Evolutionary conservation across 2,329 filamentous ascomycete genomes (phyloP).

Genomic region (Thelonectria discophora): DNA sequence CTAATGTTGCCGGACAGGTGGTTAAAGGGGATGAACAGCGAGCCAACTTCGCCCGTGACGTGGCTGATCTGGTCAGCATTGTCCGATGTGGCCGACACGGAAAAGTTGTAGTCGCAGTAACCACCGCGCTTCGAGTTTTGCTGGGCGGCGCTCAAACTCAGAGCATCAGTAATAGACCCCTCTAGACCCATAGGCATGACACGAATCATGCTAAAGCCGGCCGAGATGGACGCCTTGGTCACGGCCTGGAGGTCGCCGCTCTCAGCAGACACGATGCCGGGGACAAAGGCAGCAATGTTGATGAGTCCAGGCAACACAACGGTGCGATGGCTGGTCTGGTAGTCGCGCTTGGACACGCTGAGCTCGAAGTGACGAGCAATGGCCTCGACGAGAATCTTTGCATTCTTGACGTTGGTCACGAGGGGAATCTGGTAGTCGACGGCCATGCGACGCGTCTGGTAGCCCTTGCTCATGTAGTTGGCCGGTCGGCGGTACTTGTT

Average conservation of each 20-base stretch:
- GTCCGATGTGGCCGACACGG: slow-evolving; percentile 75
- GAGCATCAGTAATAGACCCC: slow-evolving; percentile 75
- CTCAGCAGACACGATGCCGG: slow-evolving; percentile 70
- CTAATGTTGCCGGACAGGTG: slow-evolving; percentile 83
- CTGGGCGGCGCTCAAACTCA: slow-evolving; percentile 76
- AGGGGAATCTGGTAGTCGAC: slow-evolving; percentile 97
- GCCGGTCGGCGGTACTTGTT: slow-evolving; percentile 96
- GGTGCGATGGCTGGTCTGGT: slow-evolving; percentile 86
- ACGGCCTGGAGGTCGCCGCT: slow-evolving; percentile 75
- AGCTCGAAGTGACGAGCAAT: slow-evolving; percentile 90
- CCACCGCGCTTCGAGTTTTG: slow-evolving; percentile 73
- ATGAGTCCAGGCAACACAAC: slow-evolving; percentile 77
- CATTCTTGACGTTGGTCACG: slow-evolving; percentile 99
- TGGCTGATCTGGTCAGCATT: slow-evolving; percentile 80
- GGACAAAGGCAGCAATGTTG: slow-evolving; percentile 83
- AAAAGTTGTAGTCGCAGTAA: slow-evolving; percentile 83
- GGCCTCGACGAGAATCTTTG: slow-evolving; percentile 95
- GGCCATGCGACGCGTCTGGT: slow-evolving; percentile 95
- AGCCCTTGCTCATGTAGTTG: slow-evolving; percentile 98
- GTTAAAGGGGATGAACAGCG: slow-evolving; percentile 85
- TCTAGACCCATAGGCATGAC: slow-evolving; percentile 80
- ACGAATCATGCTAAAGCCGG: slow-evolving; percentile 83
- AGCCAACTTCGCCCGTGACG: slow-evolving; percentile 77
- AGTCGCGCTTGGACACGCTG: slow-evolving; percentile 84
- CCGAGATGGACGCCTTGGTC: slow-evolving; percentile 76